Evolutionary conservation across 257 asterid species (phyloP).

Genomic region (Penstemon barbatus): DNA sequence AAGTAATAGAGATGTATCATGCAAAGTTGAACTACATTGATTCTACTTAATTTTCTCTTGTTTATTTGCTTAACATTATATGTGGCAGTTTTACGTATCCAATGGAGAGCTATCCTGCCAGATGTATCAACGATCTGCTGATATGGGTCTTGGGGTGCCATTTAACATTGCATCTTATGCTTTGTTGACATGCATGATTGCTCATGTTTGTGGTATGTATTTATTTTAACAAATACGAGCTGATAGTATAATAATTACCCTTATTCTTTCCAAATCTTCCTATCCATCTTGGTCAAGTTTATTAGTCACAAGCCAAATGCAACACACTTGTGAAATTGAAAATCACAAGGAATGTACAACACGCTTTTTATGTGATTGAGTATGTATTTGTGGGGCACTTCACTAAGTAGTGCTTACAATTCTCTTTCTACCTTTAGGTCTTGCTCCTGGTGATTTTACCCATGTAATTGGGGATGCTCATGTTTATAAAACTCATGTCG

Average conservation of each 20-base stretch:
- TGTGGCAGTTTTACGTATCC: slow-evolving; percentile 64
- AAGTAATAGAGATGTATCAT: neutral
- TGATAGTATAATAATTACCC: neutral
- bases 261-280: no score
- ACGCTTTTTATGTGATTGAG: no score
- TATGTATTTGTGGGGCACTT: neutral
- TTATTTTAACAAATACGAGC: neutral
- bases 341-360: no score
- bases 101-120: slow-evolving; percentile 75
- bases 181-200: slow-evolving; percentile 66
- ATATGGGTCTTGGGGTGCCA: slow-evolving; percentile 80
- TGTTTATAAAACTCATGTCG: slow-evolving; percentile 66
- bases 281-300: neutral
- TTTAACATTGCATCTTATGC: slow-evolving; percentile 73
- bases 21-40: neutral
- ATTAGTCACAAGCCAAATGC: neutral
- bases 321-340: no score
- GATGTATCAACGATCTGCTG: slow-evolving; percentile 80
- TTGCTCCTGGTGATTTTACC: slow-evolving; percentile 78
- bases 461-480: slow-evolving; percentile 89
- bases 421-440: slow-evolving; percentile 40
- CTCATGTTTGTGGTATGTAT: slow-evolving; percentile 69
- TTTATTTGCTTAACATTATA: slow-evolving; percentile 7
- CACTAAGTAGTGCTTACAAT: slow-evolving; percentile 1
- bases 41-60: slow-evolving; percentile 3